These are phyloP conservation scores for Boletellus ananas DNA, from an alignment of 768 basidiomycete genomes.

Conservation along the genomic window DNA sequence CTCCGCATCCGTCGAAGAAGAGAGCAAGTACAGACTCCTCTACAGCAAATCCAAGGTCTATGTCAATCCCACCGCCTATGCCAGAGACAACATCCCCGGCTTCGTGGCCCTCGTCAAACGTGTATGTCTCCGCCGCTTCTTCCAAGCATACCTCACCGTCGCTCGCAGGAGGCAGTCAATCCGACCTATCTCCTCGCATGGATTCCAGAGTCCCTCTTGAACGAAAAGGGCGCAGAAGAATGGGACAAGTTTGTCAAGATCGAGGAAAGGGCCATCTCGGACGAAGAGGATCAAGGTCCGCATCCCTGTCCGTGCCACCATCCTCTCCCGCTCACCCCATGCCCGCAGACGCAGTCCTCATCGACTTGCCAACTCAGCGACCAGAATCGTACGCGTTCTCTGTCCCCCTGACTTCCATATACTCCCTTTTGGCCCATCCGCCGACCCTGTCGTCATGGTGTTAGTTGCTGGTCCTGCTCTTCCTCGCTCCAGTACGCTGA, in stretches of 20 bases:
- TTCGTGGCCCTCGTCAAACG: conserved; percentile 90
- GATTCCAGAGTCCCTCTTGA: conserved; percentile 85
- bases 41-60: conserved; percentile 95
- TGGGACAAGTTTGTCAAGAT: conserved; percentile 89
- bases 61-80: conserved; percentile 89
- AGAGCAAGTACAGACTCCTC: conserved; percentile 65
- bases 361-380: conserved; percentile 76
- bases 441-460: conserved; percentile 85
- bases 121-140: conserved; percentile 41
- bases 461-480: conserved; percentile 34
- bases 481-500: conserved; percentile 1
- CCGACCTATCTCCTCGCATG: conserved; percentile 83
- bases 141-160: conserved; percentile 8
- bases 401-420: conserved; percentile 85
- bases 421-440: conserved; percentile 81
- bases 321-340: conserved; percentile 4
- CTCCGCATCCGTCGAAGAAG: conserved; percentile 39
- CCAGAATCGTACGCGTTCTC: conserved; percentile 95
- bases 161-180: conserved; percentile 62
- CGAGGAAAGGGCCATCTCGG: conserved; percentile 56
- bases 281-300: conserved; percentile 75
- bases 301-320: not conserved
- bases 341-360: conserved; percentile 70
- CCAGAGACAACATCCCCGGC: conserved; percentile 90
- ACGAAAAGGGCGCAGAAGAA: conserved; percentile 77